Base-by-base conservation (phyloP, 2,329 filamentous ascomycete species). In the Aotearoamyces nothofagi region DNA sequence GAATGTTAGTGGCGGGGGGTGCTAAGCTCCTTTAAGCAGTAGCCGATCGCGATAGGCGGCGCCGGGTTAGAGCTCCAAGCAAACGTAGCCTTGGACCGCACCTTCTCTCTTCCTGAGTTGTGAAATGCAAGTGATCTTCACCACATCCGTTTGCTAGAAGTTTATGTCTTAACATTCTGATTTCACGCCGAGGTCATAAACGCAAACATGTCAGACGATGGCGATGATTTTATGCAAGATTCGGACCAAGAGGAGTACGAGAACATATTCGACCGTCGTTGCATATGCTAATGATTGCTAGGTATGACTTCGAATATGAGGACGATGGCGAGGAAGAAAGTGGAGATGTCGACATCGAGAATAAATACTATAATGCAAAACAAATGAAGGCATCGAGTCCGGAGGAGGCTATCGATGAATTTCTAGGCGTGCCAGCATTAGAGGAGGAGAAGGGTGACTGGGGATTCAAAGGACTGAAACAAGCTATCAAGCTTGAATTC, bases 361-460 rank as follows among this genome's bases (percentile, higher is more conserved):
- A 98, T 63, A 94, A 93, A 59, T 98, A 98, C 63, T 98, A 96
- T 66, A 96, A 94, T 56, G 90, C 90, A 24, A 98, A 98, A 58
- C 87, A 96, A 58, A 75, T 92, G 51, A 98, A 96, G 61, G 63
- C 65, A 24, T 76, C 77, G 37, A 83, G 86, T 33, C 84, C 87
- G 1, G 72, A 90, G 46, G 83, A 83, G 42, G 90, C 90, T 2
- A 79, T 98, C 32, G 72, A 76, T 19, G 87, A 96, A 52, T 98
- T 98, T 46, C 60, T 96, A n/a, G 79, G 73, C 17, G 78, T 98
- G 38, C 84, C 83, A 4, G 63, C 69, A 9, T 54, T 94, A 25
- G 87, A 98, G 54, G 58, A 74, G 30, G 83, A 93, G 52, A 98
- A 96, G 58, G 83, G 83, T 35, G 87, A 98, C 53, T 96, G 87